phyloP scores from a whole-genome alignment of 1,139 yeast genomes.

The Lodderomyces margitis region DNA sequence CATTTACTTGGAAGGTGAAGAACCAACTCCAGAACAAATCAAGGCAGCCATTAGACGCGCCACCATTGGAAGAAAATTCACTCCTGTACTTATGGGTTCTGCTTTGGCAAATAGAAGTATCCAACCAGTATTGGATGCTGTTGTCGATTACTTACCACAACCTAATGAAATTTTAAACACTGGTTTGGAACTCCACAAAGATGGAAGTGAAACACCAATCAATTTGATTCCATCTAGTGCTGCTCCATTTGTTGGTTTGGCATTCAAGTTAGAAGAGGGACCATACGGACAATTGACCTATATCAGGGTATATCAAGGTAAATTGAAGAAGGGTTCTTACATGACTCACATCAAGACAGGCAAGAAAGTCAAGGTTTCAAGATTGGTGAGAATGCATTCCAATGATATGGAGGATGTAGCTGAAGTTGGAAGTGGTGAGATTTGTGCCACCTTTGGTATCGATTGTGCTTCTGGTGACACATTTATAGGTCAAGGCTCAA shows the following conservation, averaged over 20 bases:
- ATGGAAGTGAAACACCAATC: constrained; percentile 56
- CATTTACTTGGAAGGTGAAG: constrained; percentile 83
- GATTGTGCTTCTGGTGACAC: constrained; percentile 99
- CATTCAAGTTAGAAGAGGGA: constrained; percentile 98
- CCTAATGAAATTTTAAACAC: constrained; percentile 91
- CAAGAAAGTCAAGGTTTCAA: constrained; percentile 89
- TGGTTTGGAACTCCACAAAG: constrained; percentile 71
- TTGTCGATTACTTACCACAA: constrained; percentile 91
- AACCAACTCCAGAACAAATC: constrained; percentile 80
- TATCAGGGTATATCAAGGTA: constrained; percentile 95
- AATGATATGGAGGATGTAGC: constrained; percentile 98
- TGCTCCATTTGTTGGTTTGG: constrained; percentile 90
- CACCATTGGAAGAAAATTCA: constrained; percentile 93
- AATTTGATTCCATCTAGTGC: constrained; percentile 70
- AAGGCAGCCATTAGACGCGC: constrained; percentile 89
- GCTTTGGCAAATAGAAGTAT: constrained; percentile 95
- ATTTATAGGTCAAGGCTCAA: constrained; percentile 73
- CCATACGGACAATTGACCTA: constrained; percentile 96
- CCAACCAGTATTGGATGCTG: constrained; percentile 94
- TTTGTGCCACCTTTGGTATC: constrained; percentile 98
- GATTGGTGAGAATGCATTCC: constrained; percentile 98
- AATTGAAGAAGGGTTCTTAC: constrained; percentile 83
- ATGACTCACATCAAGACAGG: constrained; percentile 90
- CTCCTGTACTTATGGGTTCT: constrained; percentile 99
- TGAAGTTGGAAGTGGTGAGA: constrained; percentile 96